These are phyloP conservation scores for Straminergon stramineum DNA, from an alignment of 225 moss, liverwort and hornwort species.

Conservation along the genomic window DNA sequence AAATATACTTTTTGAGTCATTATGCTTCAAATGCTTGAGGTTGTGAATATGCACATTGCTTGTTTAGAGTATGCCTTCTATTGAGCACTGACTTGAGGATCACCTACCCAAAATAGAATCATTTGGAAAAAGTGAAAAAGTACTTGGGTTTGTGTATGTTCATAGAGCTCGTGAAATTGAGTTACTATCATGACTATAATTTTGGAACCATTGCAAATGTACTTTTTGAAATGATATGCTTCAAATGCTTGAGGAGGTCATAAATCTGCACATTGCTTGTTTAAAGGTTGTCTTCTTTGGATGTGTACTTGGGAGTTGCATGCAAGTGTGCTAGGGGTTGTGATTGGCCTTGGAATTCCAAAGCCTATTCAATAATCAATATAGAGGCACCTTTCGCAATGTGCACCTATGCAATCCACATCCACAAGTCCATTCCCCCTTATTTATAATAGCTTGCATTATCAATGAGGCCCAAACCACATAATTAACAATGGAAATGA, in stretches of 20 bases:
- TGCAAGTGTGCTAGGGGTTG: fast-evolving
- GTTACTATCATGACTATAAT: not conserved
- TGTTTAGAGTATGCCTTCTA: not conserved
- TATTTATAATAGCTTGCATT: not conserved
- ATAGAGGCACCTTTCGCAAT: not conserved
- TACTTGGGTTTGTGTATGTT: not conserved
- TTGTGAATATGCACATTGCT: not conserved
- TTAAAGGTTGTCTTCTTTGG: not conserved
- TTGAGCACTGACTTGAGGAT: not conserved
- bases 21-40: not conserved
- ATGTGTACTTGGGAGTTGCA: not conserved
- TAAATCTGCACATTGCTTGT: not conserved
- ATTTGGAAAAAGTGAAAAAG: not conserved
- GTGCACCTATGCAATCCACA: fast-evolving
- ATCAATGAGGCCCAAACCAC: not conserved
- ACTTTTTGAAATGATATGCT: not conserved
- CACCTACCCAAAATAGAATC: not conserved
- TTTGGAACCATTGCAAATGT: not conserved
- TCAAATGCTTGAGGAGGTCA: no score
- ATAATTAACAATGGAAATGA: not conserved
- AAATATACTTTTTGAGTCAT: not conserved
- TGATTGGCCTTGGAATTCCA: not conserved
- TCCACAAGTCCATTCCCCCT: fast-evolving
- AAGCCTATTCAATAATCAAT: not conserved
- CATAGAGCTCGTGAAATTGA: fast-evolving